Evolutionary conservation across 208 protist species (phyloP).

Genomic region (Vickermania spadyakhi): DNA sequence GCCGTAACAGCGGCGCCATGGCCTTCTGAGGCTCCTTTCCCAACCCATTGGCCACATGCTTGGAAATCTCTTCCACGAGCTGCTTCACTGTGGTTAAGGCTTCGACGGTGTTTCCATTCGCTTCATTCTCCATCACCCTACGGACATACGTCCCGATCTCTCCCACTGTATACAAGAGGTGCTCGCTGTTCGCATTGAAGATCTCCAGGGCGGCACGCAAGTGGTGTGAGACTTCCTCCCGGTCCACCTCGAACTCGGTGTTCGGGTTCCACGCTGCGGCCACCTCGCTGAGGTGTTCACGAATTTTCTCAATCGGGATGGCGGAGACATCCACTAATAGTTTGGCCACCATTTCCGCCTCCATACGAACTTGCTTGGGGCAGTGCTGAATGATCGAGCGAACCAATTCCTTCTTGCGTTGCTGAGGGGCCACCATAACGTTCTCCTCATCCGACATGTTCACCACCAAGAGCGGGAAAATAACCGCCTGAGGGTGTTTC

Average conservation of each 20-base stretch:
- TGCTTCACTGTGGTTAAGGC: constrained; percentile 74
- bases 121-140: constrained; percentile 69
- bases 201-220: constrained; percentile 68
- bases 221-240: constrained; percentile 60
- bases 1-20: constrained; percentile 92
- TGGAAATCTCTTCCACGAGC: constrained; percentile 95
- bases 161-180: constrained; percentile 81
- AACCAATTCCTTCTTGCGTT: constrained; percentile 51
- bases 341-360: constrained; percentile 77
- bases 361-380: constrained; percentile 74
- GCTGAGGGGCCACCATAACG: constrained; percentile 7
- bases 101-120: constrained; percentile 73
- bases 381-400: constrained; percentile 73
- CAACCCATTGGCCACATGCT: constrained; percentile 96
- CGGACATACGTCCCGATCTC: constrained; percentile 86
- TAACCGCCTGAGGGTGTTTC: constrained; percentile 97
- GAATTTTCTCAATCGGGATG: constrained; percentile 86
- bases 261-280: constrained; percentile 85
- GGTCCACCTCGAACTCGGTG: constrained; percentile 86
- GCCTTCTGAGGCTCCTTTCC: constrained; percentile 88
- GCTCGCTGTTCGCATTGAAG: constrained; percentile 66
- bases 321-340: constrained; percentile 76
- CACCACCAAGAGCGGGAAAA: constrained; percentile 99
- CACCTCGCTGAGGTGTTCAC: constrained; percentile 78
- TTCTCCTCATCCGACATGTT: constrained; percentile 67